Base-by-base conservation (phyloP, 192 early-diverging fungal genomes). In the Backusella mclennaniae region DNA sequence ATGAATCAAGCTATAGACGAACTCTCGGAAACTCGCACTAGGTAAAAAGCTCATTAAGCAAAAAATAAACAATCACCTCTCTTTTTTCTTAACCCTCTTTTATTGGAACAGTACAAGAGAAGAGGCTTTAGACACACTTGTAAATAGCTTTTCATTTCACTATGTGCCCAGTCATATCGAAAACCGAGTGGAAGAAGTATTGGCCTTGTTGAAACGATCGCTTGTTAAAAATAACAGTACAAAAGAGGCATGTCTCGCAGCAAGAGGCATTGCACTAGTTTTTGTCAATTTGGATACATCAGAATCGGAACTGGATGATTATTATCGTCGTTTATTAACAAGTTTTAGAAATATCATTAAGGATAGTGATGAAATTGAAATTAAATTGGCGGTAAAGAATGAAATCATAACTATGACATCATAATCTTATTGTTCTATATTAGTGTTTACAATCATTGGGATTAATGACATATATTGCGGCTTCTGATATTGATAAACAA, bases 141-240 rank as follows among this genome's bases (percentile, higher is more conserved):
- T 85, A 14, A 76, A 76, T 1, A 73, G 87, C 6, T 79, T 90
- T 76, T 77, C 89, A 31, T 87, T 84, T 38, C 77, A 86, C 11
- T 89, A 88, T 75, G 79, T 87, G 23, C 89, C 88, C 23, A 85
- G 88, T 7, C 76, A 77, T 12, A 80, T 92, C 41, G 84, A 89
- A 21, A 74, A 78, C 19, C 84, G 85, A 52, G 76, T 84, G 6
- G 79, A 90, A 67, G 85, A 86, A 19, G 59, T 89, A 8, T 81
- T 93, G 69, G 88, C 90, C 17, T 63, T 86, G 9, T 79, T 93
- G 68, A 88, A 85, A 42, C 83, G 84, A 19, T 85, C 87, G n/a
- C 77, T 86, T 12, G 84, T 81, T 42, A 87, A 87, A 67, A 79
- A 77, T 23, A 77, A 80, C 33, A 76, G 70, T 36, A 67, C 67